phyloP scores from a whole-genome alignment of 2,329 filamentous ascomycete genomes.

The Decorospora gaudefroyi region DNA sequence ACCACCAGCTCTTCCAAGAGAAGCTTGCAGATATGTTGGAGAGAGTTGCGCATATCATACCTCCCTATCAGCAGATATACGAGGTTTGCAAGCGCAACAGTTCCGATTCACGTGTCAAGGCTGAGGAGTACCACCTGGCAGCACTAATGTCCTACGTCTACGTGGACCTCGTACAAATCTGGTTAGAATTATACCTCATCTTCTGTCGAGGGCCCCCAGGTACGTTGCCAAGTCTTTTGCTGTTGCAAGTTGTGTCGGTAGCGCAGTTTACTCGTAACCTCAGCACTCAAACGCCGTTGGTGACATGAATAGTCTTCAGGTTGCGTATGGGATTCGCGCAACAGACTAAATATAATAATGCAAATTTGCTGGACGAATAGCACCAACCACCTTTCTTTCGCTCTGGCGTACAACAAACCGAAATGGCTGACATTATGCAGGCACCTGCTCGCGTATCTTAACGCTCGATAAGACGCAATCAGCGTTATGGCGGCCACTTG shows the following conservation, averaged over 20 bases:
- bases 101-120: slow-evolving; percentile 3
- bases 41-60: slow-evolving; percentile 25
- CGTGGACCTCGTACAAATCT: slow-evolving; percentile 34
- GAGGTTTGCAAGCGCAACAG: slow-evolving; percentile 17
- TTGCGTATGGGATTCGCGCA: no score
- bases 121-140: slow-evolving; percentile 16
- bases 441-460: slow-evolving; percentile 25
- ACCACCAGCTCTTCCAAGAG: slow-evolving; percentile 28
- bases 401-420: slow-evolving; percentile 6
- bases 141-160: slow-evolving; percentile 35
- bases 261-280: background rate
- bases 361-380: no score
- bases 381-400: slow-evolving; percentile 3
- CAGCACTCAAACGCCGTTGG: background rate
- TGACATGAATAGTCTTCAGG: background rate
- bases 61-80: slow-evolving; percentile 31
- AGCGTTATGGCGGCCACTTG: slow-evolving; percentile 34
- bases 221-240: slow-evolving; percentile 29
- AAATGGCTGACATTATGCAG: slow-evolving; percentile 29
- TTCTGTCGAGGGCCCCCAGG: slow-evolving; percentile 31
- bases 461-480: slow-evolving; percentile 14
- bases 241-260: background rate
- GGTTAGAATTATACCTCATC: slow-evolving; percentile 33
- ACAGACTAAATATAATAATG: no score
- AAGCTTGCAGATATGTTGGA: slow-evolving; percentile 36